Percentiles rank a stretch among this genome's conserved stretches.
Evolutionary conservation across 163 green algal species (phyloP).

Genomic region (Chlamydomonas reinhardtii): DNA sequence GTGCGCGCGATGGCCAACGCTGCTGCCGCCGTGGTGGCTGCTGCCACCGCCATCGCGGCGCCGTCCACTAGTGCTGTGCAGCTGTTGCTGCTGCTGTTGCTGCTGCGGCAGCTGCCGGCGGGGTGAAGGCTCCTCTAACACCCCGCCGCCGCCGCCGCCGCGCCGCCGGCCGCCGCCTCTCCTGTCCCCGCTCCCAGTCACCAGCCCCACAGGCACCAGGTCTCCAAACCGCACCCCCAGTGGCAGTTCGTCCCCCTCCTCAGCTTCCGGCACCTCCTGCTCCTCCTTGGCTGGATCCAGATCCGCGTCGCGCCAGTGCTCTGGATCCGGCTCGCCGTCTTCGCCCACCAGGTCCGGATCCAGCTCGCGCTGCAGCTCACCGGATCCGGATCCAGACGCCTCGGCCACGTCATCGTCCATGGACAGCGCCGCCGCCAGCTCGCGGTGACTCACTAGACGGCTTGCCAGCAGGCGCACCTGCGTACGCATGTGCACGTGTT

Average conservation of each 20-base stretch:
- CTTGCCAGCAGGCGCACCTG: conserved; percentile 28
- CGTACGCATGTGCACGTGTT: no score
- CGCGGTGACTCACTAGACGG: conserved; percentile 30
- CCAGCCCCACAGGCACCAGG: neutral
- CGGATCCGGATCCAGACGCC: conserved; percentile 12
- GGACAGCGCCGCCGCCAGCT: conserved; percentile 35
- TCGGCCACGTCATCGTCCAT: conserved; percentile 45
- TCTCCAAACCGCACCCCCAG: no score
- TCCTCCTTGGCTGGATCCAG: conserved; percentile 29
- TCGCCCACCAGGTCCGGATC: neutral
- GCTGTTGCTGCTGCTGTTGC: neutral
- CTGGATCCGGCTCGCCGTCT: conserved; percentile 20
- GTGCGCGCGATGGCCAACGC: neutral
- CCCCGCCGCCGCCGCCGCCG: no score
- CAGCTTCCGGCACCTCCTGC: conserved; percentile 29
- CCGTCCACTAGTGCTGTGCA: neutral
- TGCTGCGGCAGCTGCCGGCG: no score
- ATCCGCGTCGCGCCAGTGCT: conserved; percentile 29
- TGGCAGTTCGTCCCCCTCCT: neutral
- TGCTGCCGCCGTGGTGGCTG: neutral
- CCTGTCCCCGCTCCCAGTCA: no score
- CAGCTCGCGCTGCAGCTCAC: no score
- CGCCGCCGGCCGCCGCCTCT: no score
- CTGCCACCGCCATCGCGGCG: neutral
- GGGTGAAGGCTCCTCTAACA: no score